Evolutionary conservation across 2,329 filamentous ascomycete genomes (phyloP).

Genomic region (Fusarium caatingaense): DNA sequence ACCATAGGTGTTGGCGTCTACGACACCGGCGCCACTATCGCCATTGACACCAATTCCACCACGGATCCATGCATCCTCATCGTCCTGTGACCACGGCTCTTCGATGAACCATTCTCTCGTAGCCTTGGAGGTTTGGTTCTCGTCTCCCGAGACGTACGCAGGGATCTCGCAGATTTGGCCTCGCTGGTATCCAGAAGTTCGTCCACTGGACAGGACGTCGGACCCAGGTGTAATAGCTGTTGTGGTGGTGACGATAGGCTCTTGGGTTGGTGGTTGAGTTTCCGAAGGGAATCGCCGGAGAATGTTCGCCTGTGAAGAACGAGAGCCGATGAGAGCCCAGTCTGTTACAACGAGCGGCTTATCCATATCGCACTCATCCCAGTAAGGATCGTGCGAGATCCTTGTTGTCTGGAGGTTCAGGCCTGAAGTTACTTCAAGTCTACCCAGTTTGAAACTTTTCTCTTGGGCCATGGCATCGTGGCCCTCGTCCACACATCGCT

Average conservation of each 20-base stretch:
- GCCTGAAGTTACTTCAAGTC: constrained; percentile 55
- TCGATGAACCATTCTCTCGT: constrained; percentile 61
- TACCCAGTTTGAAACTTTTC: constrained; percentile 50
- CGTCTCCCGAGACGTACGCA: constrained; percentile 54
- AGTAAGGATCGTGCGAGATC: constrained; percentile 58
- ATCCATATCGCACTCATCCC: constrained; percentile 56
- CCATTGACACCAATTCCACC: constrained; percentile 59
- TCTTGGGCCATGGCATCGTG: constrained; percentile 53
- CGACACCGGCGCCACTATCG: constrained; percentile 58
- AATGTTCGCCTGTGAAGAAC: constrained; percentile 53
- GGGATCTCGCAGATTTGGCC: constrained; percentile 58
- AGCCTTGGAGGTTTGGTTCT: constrained; percentile 56
- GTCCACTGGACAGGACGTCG: constrained; percentile 54
- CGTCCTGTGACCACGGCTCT: constrained; percentile 52
- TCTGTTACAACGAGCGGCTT: constrained; percentile 57
- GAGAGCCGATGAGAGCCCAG: constrained; percentile 56
- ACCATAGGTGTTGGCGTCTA: constrained; percentile 54
- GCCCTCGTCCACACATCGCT: constrained; percentile 49
- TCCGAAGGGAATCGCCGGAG: constrained; percentile 55
- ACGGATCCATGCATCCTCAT: constrained; percentile 59
- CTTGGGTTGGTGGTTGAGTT: constrained; percentile 47
- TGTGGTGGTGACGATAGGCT: constrained; percentile 49
- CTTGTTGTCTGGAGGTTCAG: constrained; percentile 57
- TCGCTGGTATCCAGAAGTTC: constrained; percentile 57
- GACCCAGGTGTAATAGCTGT: constrained; percentile 51